phyloP scores from a whole-genome alignment of 495 filamentous ascomycete genomes.

The Penicillium dipodomyicola region DNA sequence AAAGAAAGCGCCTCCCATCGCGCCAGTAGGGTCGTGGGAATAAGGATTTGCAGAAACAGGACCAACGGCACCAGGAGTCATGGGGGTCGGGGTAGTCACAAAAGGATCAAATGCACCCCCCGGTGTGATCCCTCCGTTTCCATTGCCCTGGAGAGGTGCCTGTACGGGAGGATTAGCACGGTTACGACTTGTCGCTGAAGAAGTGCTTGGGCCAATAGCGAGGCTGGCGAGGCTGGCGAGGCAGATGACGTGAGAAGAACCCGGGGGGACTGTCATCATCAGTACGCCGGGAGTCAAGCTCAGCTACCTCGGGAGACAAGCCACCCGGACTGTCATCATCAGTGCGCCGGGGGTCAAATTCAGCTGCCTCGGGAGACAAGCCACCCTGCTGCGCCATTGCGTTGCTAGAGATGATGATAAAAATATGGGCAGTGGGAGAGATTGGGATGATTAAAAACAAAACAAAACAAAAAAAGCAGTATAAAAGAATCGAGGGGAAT shows the following conservation, averaged over 20 bases:
- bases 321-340: background rate
- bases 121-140: slow-evolving; percentile 34
- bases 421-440: background rate
- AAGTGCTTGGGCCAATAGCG: too few species aligned
- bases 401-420: background rate
- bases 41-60: slow-evolving; percentile 63
- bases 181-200: background rate
- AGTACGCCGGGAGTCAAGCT: slow-evolving; percentile 12
- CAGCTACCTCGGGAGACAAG: slow-evolving; percentile 26
- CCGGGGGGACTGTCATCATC: background rate
- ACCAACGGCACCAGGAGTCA: slow-evolving; percentile 48
- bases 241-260: slow-evolving; percentile 1
- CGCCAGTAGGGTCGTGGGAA: slow-evolving; percentile 56
- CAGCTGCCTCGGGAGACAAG: slow-evolving; percentile 26
- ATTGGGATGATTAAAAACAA: background rate
- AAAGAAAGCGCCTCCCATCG: slow-evolving; percentile 56
- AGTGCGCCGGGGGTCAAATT: slow-evolving; percentile 12
- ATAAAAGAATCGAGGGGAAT: slow-evolving; percentile 10
- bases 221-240: too few species aligned
- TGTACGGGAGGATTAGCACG: slow-evolving; percentile 26
- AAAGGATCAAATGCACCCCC: slow-evolving; percentile 58
- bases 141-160: slow-evolving; percentile 44
- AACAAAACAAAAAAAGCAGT: background rate
- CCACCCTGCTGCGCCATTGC: background rate
- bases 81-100: slow-evolving; percentile 51